Conservation (phyloP, 805 yeast genomes). For the Nakazawaea wyomingensis region DNA sequence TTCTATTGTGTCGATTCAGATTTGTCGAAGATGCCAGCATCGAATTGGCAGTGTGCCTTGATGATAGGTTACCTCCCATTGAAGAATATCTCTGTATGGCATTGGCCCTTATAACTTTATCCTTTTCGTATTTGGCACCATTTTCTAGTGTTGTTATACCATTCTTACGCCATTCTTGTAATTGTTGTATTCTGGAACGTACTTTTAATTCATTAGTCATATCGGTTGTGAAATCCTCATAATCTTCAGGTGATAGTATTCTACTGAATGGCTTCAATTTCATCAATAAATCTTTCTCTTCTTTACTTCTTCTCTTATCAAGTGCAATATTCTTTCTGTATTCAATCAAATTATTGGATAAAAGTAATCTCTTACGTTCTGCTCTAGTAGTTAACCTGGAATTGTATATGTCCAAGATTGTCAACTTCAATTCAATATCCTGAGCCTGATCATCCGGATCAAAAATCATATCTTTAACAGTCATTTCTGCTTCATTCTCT, state of each 20-base stretch:
- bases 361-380: constrained; percentile 79
- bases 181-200: constrained; percentile 76
- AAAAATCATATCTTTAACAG: constrained; percentile 91
- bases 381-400: constrained; percentile 87
- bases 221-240: constrained; percentile 66
- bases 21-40: constrained; percentile 13
- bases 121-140: constrained; percentile 84
- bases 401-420: constrained; percentile 84
- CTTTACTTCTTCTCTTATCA: constrained; percentile 84
- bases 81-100: constrained; percentile 50
- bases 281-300: constrained; percentile 78
- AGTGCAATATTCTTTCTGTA: constrained; percentile 74
- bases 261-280: constrained; percentile 78
- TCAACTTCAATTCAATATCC: constrained; percentile 85
- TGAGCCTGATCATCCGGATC: constrained; percentile 88
- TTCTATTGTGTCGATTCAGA: constrained; percentile 13
- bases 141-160: constrained; percentile 82
- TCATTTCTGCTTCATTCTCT: constrained; percentile 93
- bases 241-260: constrained; percentile 76
- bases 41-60: constrained; percentile 19
- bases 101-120: constrained; percentile 63
- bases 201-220: constrained; percentile 72
- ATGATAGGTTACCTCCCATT: constrained; percentile 12
- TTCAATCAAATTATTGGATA: constrained; percentile 75
- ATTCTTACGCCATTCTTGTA: constrained; percentile 89